A percentile compares a stretch with the other conserved stretches of the same genome.
These are phyloP conservation scores for Dactylonectria estremocensis DNA, from an alignment of 2,329 filamentous ascomycete genomes.

Conservation along the genomic window DNA sequence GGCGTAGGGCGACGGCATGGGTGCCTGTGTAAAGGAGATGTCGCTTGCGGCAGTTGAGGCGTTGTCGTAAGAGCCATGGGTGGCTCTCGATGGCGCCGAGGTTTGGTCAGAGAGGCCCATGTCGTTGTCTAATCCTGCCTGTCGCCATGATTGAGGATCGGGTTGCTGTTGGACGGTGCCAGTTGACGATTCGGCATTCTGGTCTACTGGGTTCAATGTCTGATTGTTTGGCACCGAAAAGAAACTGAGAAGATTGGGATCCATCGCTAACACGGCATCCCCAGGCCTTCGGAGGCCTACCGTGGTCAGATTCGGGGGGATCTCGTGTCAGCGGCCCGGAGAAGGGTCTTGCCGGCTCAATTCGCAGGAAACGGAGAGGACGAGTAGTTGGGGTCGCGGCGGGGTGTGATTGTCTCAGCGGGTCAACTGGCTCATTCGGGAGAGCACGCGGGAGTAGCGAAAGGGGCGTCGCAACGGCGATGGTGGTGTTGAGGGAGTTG, in stretches of 20 bases:
- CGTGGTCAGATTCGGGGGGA: slow-evolving; percentile 38
- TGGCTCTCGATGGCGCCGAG: slow-evolving; percentile 46
- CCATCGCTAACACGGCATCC: slow-evolving; percentile 52
- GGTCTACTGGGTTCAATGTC: slow-evolving; percentile 48
- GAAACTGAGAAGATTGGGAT: slow-evolving; percentile 50
- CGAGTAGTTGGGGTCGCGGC: slow-evolving; percentile 7
- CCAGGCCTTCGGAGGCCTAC: slow-evolving; percentile 45
- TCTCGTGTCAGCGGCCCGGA: slow-evolving; percentile 42
- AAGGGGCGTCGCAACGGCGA: slow-evolving; percentile 37
- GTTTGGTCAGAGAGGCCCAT: slow-evolving; percentile 43
- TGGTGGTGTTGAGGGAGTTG: slow-evolving; percentile 36
- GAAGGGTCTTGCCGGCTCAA: slow-evolving; percentile 38
- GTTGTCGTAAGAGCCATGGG: slow-evolving; percentile 48
- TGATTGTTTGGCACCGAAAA: slow-evolving; percentile 50
- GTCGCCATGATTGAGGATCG: slow-evolving; percentile 44
- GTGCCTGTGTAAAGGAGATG: slow-evolving; percentile 51
- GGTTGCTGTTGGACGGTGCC: slow-evolving; percentile 30
- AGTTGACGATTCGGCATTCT: slow-evolving; percentile 44
- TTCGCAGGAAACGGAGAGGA: slow-evolving; percentile 32
- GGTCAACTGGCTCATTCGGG: slow-evolving; percentile 29
- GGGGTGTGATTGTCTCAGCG: slow-evolving; percentile 25
- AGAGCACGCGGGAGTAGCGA: slow-evolving; percentile 30
- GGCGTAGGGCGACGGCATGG: slow-evolving; percentile 47
- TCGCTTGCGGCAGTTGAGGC: slow-evolving; percentile 51
- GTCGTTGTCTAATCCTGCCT: slow-evolving; percentile 35